These are phyloP conservation scores for Colletotrichum chlorophyti DNA, from an alignment of 2,329 filamentous ascomycete species.

Conservation along the genomic window DNA sequence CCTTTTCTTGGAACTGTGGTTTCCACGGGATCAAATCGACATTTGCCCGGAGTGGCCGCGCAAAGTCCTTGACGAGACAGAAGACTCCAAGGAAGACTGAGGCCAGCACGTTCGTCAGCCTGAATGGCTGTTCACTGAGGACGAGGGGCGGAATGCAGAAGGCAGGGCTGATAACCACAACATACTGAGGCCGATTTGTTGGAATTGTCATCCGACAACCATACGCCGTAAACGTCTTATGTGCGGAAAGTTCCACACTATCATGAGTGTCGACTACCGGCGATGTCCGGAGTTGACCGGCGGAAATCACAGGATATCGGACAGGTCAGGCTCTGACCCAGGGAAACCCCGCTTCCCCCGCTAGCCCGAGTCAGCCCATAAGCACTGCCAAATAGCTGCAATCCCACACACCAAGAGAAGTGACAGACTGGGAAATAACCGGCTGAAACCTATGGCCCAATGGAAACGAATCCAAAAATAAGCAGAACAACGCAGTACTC, in stretches of 20 bases:
- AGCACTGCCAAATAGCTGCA: background rate
- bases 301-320: conserved; percentile 10
- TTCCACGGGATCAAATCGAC: conserved; percentile 85
- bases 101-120: too few species aligned
- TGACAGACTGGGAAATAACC: too few species aligned
- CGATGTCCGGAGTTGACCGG: background rate
- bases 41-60: conserved; percentile 91
- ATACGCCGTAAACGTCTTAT: too few species aligned
- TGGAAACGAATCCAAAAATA: conserved; percentile 1
- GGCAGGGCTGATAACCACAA: too few species aligned
- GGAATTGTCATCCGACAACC: too few species aligned
- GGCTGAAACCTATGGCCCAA: too few species aligned
- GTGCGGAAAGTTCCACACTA: too few species aligned
- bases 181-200: too few species aligned
- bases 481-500: background rate
- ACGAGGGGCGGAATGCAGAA: too few species aligned
- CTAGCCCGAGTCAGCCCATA: conserved; percentile 19
- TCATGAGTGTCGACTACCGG: too few species aligned
- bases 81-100: conserved; percentile 25
- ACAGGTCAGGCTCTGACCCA: background rate
- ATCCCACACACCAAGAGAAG: background rate
- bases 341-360: conserved; percentile 5
- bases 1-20: conserved; percentile 85
- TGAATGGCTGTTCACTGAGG: too few species aligned
- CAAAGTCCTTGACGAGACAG: conserved; percentile 57